Evolutionary conservation across 306 rosid species (phyloP).

Genomic region (Hylodesmum podocarpum): DNA sequence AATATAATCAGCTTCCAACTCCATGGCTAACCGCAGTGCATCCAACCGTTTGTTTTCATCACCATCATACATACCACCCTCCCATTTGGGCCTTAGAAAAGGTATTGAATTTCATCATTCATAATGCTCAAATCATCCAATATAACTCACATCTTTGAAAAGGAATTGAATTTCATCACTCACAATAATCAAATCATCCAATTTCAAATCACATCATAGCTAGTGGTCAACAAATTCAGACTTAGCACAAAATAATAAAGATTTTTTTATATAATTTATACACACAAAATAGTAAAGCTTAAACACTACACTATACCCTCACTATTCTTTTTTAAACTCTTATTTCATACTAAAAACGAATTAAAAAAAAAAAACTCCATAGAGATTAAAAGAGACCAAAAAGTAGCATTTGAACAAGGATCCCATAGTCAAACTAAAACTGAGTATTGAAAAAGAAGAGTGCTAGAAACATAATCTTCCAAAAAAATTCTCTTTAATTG

Average conservation of each 20-base stretch:
- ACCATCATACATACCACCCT: constrained; percentile 80
- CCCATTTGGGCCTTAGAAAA: constrained; percentile 69
- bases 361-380: too few relatives aligned
- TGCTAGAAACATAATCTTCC: too few relatives aligned
- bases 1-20: constrained; percentile 76
- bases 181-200: not conserved
- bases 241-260: not conserved
- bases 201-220: not conserved
- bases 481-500: too few relatives aligned
- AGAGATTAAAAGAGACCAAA: too few relatives aligned
- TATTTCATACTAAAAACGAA: too few relatives aligned
- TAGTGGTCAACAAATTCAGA: not conserved
- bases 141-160: constrained; percentile 32
- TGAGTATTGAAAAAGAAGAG: too few relatives aligned
- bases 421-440: too few relatives aligned
- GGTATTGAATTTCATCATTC: not conserved
- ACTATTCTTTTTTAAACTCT: too few relatives aligned
- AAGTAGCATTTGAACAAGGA: too few relatives aligned
- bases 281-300: too few relatives aligned
- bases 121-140: not conserved
- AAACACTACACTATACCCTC: too few relatives aligned
- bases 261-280: too few relatives aligned
- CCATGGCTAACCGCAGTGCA: constrained; percentile 67
- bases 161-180: not conserved
- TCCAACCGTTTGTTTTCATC: constrained; percentile 66